phyloP scores from a whole-genome alignment of 768 basidiomycete genomes.

The Daedalea quercina region DNA sequence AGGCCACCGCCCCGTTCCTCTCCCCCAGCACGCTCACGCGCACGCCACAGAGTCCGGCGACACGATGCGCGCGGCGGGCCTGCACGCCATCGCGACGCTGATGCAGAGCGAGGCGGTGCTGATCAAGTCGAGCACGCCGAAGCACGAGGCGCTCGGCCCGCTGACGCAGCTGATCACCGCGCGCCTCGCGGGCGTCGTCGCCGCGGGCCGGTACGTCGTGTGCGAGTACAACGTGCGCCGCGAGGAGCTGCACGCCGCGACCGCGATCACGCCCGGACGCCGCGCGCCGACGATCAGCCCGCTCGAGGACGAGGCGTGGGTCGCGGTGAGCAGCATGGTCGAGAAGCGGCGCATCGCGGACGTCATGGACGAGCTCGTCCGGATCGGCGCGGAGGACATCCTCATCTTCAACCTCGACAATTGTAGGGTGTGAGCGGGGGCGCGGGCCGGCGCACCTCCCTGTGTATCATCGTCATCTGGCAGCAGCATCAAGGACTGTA shows the following conservation, averaged over 20 bases:
- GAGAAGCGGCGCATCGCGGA: constrained; percentile 73
- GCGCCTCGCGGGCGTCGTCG: constrained; percentile 89
- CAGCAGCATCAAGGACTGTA: no score
- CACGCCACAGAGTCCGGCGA: constrained; percentile 81
- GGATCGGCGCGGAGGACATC: constrained; percentile 84
- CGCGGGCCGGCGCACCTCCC: no score
- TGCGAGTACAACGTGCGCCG: constrained; percentile 91
- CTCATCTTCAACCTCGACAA: constrained; percentile 88
- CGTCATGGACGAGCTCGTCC: constrained; percentile 84
- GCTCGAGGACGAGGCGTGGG: constrained; percentile 81
- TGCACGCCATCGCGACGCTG: constrained; percentile 88
- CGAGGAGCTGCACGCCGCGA: constrained; percentile 51
- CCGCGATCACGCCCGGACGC: constrained; percentile 78
- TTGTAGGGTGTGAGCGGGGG: constrained; percentile 65
- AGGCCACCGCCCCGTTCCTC: not conserved
- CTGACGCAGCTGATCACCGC: constrained; percentile 76
- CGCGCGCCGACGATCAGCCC: constrained; percentile 84
- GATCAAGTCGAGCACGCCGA: constrained; percentile 68
- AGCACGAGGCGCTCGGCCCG: constrained; percentile 53
- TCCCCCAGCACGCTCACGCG: not conserved
- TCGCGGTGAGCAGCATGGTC: constrained; percentile 90
- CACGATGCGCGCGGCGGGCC: constrained; percentile 97
- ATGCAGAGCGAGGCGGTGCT: constrained; percentile 87
- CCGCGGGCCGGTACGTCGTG: constrained; percentile 79
- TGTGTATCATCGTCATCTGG: not conserved